Conservation (phyloP, 371 early-diverging fungal species). For the Saksenaea vasiformis region DNA sequence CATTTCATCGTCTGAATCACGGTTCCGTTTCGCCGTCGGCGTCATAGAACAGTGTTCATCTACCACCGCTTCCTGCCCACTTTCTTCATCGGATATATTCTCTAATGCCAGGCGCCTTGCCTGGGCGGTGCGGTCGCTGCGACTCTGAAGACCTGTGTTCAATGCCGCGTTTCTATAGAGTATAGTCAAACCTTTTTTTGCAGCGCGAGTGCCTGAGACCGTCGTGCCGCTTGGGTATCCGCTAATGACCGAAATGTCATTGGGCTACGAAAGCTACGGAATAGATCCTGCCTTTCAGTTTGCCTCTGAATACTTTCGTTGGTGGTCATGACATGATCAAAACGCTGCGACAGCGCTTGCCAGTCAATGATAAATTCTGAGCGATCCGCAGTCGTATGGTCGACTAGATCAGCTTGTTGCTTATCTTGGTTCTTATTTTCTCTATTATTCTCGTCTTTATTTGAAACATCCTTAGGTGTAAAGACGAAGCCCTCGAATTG, state of each 20-base stretch:
- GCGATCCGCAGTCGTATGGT: not conserved
- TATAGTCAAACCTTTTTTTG: slow-evolving; percentile 21
- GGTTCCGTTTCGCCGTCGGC: slow-evolving; percentile 2
- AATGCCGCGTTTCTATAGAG: not conserved
- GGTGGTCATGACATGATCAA: not conserved
- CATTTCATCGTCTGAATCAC: slow-evolving; percentile 32
- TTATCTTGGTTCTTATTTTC: not conserved
- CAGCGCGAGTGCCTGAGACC: slow-evolving; percentile 25
- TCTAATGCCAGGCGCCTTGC: slow-evolving; percentile 22
- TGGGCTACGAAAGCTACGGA: not conserved
- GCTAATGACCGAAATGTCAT: slow-evolving; percentile 7
- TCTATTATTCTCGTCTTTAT: not conserved
- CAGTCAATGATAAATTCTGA: not conserved
- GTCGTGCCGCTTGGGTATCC: slow-evolving; percentile 29
- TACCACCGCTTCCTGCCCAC: slow-evolving; percentile 12
- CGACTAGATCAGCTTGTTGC: not conserved
- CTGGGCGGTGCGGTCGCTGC: slow-evolving; percentile 17
- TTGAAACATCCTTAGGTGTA: not conserved
- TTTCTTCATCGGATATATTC: slow-evolving; percentile 8
- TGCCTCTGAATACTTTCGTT: not conserved
- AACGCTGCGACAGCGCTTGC: not conserved
- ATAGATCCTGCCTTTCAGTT: not conserved
- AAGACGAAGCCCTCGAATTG: not conserved
- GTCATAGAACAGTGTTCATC: not conserved
- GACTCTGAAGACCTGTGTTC: slow-evolving; percentile 13